Base-by-base conservation (phyloP, 2,329 filamentous ascomycete genomes). In the Fusarium decemcellulare region DNA sequence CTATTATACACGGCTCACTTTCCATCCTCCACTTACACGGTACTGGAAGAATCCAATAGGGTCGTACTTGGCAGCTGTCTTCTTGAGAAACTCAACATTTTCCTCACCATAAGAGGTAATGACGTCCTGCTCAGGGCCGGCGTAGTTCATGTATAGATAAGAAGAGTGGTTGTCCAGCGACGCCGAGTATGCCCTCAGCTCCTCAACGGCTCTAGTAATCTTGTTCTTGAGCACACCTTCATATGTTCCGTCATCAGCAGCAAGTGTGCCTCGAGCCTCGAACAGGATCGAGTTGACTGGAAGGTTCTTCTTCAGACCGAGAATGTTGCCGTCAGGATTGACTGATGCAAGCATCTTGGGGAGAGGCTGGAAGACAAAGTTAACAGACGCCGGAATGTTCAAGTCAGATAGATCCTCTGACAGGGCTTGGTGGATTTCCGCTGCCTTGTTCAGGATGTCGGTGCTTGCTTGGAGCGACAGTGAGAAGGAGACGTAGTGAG, bases 91-190 rank as follows among this genome's bases (percentile, higher is more conserved):
- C 2, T 15, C 8, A 4, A 10, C 9, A 8, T 43, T 29, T 1
- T 36, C 39, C 5, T 9, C 12, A 3, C 44, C 44, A 2, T 59
- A 60, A 1, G 53, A 42, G 6, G 32, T n/a, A 6, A 59, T 32
- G 0, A 52, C 37, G 5, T 42, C 30, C 44, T 65, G 48, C 3
- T 59, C 40, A 0, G 54, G 37, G 0, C 34, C 16, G 6, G 60
- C 63, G 3, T 64, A 65, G 8, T 60, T 65, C 39, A 60, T 52
- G 39, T 65, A 65, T 9, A 55, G 32, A 14, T 55, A 55, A 30
- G 29, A 27, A 7, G 52, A 55, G 34, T 55, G 52, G 14, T 29
- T 29, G 4, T 36, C 30, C 15, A 36, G 29, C 29, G 52, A 55
- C 8, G 30, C 30, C 15, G 42, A 48, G 5, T 61, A 62, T 15